These are phyloP conservation scores for Quercus glauca DNA, from an alignment of 306 rosid genomes.

Conservation along the genomic window DNA sequence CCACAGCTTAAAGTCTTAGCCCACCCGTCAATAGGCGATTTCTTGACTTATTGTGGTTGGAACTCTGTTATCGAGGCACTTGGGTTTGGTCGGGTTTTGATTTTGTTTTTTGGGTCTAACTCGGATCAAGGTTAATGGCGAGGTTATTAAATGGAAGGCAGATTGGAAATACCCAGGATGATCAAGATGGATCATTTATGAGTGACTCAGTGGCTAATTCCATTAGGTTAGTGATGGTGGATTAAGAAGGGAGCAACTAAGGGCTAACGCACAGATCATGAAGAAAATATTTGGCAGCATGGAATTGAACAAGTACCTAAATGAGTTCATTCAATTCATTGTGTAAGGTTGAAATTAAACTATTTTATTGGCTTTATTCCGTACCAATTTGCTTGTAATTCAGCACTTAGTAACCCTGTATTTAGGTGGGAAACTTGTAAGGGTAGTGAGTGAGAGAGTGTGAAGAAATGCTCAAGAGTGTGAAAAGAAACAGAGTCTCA, in stretches of 20 bases:
- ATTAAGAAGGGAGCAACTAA: slow-evolving; percentile 21
- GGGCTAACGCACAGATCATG: slow-evolving; percentile 23
- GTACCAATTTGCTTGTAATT: no score
- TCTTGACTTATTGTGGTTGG: slow-evolving; percentile 52
- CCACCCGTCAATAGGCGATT: slow-evolving; percentile 41
- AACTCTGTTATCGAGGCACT: slow-evolving; percentile 51
- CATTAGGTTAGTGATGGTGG: slow-evolving; percentile 39
- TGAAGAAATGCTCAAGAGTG: no score
- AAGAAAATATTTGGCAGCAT: slow-evolving; percentile 29
- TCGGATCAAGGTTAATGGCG: slow-evolving; percentile 39
- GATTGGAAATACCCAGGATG: slow-evolving; percentile 34
- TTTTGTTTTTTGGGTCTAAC: slow-evolving; percentile 33
- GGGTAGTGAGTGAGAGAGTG: no score
- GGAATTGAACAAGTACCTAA: not conserved
- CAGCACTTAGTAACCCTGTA: no score
- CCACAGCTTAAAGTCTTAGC: slow-evolving; percentile 38
- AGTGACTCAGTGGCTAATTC: slow-evolving; percentile 34
- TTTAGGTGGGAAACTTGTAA: no score
- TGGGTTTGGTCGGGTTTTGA: slow-evolving; percentile 34
- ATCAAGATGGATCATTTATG: slow-evolving; percentile 36
- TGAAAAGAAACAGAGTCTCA: no score
- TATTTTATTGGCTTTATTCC: no score
- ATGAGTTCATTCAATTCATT: no score
- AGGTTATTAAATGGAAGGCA: slow-evolving; percentile 32
- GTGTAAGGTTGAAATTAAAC: no score